Evolutionary conservation across 495 filamentous ascomycete species (phyloP), one percentile per base, ranked within the genome.

Genomic region (Penicillium taxi): DNA sequence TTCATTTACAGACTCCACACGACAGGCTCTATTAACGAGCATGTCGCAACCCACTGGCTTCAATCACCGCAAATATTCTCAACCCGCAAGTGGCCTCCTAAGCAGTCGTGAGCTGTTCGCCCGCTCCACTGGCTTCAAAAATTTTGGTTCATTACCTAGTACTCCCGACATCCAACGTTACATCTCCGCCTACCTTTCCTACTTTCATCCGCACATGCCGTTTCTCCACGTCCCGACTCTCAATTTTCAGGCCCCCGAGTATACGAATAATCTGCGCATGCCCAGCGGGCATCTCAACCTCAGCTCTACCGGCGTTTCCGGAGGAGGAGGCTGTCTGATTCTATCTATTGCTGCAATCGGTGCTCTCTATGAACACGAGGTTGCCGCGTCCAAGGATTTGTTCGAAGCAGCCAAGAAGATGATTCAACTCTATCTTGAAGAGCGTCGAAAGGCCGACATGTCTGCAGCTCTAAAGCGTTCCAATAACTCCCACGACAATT

Each of bases 261-360:
- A 76, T 46, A 73, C 77, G 19, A 75, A 66, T 44, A 74, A 72
- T 44, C 41, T 81, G 35, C 64, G 73, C 51, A 64, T 66, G 2
- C 58, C 68, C 4, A 69, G 67, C 38, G 69, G 69, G 20, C 69
- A 80, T 39, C 48, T 63, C 20, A 64, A 67, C 35, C 70, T 73
- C 44, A 76, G 76, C 47, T 78, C 78, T 38, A 68, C 73, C 23
- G 77, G 77, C 33, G 74, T 83, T 37, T 67, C 77, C 34, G 85
- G 86, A 27, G 90, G 90, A 24, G 85, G 82, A 30, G 91, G 90
- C 31, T 95, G 86, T 53, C 67, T 98, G 42, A 81, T 96, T 37
- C 72, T 98, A 12, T 91, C 88, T 6, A 98, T 96, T 81, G 86
- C 93, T 34, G 86, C 91, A 33, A 93, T 96, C 47, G 91, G 91